These are phyloP conservation scores for Trichoderma sp. DNA, from an alignment of 2,329 filamentous ascomycete genomes.

Conservation along the genomic window DNA sequence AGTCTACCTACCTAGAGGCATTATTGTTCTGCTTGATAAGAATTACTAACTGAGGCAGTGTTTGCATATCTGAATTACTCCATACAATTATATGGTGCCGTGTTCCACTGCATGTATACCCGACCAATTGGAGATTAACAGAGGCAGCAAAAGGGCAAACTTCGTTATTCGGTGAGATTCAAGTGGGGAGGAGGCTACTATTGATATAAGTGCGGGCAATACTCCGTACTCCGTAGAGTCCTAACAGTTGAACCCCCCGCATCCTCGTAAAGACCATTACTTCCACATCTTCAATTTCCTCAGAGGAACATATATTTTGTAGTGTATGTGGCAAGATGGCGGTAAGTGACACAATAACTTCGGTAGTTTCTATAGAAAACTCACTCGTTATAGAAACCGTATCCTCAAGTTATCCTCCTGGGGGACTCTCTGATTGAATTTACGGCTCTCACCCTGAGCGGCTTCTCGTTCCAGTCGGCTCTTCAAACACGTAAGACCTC, in stretches of 20 bases:
- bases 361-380: background rate
- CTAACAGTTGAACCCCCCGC: background rate
- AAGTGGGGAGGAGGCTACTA: background rate
- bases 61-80: background rate
- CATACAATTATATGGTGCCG: background rate
- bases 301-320: background rate
- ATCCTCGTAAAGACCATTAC: background rate
- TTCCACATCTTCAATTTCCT: background rate
- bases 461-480: slow-evolving; percentile 73
- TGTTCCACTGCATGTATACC: background rate
- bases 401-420: slow-evolving; percentile 78
- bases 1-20: background rate
- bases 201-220: background rate
- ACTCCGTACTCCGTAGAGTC: background rate
- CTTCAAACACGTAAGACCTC: slow-evolving; percentile 63
- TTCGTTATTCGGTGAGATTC: background rate
- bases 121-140: background rate
- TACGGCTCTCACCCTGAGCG: slow-evolving; percentile 59
- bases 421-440: slow-evolving; percentile 87
- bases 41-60: background rate
- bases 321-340: slow-evolving; percentile 24
- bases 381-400: slow-evolving; percentile 45
- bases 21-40: background rate
- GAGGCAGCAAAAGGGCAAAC: background rate
- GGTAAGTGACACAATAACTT: slow-evolving; percentile 20